Evolutionary conservation across 2,329 filamentous ascomycete genomes (phyloP), one percentile per base, ranked within the genome.

Genomic region (Aaosphaeria arxii): DNA sequence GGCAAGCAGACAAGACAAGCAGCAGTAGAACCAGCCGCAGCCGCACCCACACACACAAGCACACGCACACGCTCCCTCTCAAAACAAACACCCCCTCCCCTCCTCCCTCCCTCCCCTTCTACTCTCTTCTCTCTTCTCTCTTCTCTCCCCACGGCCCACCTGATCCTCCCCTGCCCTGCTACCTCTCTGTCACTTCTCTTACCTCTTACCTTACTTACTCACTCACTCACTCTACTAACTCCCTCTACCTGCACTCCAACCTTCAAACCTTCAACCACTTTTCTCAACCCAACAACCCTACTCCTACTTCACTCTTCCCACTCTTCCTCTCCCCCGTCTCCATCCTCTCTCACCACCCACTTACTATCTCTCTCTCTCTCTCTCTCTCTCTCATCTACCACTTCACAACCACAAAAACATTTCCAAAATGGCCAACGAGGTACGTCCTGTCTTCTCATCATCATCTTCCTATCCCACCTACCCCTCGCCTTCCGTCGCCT

Each of bases 361-460:
- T 36, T n/a, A 3, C n/a, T n/a, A 30, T 29, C 7, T 9, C 48
- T 47, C 48, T 30, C 48, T 49, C 47, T 45, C 44, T 29, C 7
- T 9, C 48, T 47, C 48, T 30, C 48, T 49, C 47, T 45, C 44
- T 46, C 41, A 39, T 40, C 40, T 51, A 44, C 53, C 11, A 41
- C 54, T 52, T 54, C 60, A 56, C 54, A 53, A 55, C 61, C 50
- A 57, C 52, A 36, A 42, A 48, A 49, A 35, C 17, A 69, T 68
- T 65, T 62, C 68, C 39, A 81, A 66, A 69, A 84, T 84, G 81
- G 77, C 79, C 71, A 80, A 78, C 74, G 82, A 85, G 76, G 82
- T 85, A 80, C 66, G 81, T 77, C 54, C 59, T 32, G 3, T 36
- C 33, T 36, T 9, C 13, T 11, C 9, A 56, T 53, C 61, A 54